phyloP scores from a whole-genome alignment of 164 flowering plant genomes.

The Hamamelis virginiana region DNA sequence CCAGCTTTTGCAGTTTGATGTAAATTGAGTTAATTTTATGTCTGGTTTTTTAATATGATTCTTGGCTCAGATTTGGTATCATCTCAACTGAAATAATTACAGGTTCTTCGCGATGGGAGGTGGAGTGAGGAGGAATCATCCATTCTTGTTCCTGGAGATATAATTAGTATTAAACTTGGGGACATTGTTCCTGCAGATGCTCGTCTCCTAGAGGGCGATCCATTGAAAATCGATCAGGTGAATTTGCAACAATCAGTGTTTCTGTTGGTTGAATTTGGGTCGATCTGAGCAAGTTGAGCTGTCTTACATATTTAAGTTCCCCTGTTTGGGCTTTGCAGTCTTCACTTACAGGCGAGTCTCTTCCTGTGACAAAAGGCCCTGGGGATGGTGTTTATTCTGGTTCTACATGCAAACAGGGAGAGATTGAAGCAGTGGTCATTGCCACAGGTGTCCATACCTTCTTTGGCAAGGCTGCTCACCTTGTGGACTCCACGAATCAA shows the following conservation, averaged over 20 bases:
- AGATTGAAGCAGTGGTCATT: slow-evolving; percentile 60
- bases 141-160: slow-evolving; percentile 85
- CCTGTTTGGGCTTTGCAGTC: slow-evolving; percentile 37
- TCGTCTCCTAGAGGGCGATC: slow-evolving; percentile 89
- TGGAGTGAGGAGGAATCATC: slow-evolving; percentile 88
- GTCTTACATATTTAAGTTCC: background rate
- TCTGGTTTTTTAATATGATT: too few relatives aligned
- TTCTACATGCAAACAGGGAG: slow-evolving; percentile 70
- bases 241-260: background rate
- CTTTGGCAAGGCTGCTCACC: slow-evolving; percentile 73
- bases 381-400: slow-evolving; percentile 66
- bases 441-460: slow-evolving; percentile 73
- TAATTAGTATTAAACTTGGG: slow-evolving; percentile 82
- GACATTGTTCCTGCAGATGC: slow-evolving; percentile 93
- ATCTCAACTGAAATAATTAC: slow-evolving; percentile 5
- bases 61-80: background rate
- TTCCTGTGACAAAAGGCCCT: slow-evolving; percentile 60
- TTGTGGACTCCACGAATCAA: slow-evolving; percentile 56
- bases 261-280: background rate
- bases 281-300: background rate
- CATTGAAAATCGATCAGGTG: slow-evolving; percentile 89
- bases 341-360: slow-evolving; percentile 65
- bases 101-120: slow-evolving; percentile 84
- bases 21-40: too few relatives aligned
- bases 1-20: too few relatives aligned